Evolutionary conservation across 2,329 filamentous ascomycete genomes (phyloP).

Genomic region (Colletotrichum sp.): DNA sequence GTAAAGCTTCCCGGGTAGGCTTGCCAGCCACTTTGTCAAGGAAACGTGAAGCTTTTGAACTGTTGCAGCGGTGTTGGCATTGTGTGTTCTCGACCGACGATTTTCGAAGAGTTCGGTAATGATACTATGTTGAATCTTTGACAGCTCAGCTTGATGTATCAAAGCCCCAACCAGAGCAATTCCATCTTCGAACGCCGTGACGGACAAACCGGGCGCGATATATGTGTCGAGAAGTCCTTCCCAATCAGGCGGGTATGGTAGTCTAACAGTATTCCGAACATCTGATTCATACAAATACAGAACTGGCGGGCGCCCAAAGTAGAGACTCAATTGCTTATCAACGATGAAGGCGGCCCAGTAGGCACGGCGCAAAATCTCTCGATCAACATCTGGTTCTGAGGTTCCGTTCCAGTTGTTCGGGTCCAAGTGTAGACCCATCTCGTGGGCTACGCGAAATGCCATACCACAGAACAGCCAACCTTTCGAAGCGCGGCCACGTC

Average conservation of each 20-base stretch:
- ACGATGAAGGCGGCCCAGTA: slow-evolving; percentile 57
- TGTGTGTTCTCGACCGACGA: slow-evolving; percentile 43
- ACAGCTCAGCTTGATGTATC: slow-evolving; percentile 52
- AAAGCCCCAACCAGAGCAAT: slow-evolving; percentile 48
- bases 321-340: slow-evolving; percentile 56
- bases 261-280: slow-evolving; percentile 51
- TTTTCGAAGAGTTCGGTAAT: slow-evolving; percentile 58
- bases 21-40: slow-evolving; percentile 50
- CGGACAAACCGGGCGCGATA: not conserved
- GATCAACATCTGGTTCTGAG: slow-evolving; percentile 43
- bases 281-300: slow-evolving; percentile 55
- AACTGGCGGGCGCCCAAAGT: slow-evolving; percentile 55
- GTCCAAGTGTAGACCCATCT: slow-evolving; percentile 58
- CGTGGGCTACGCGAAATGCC: slow-evolving; percentile 55
- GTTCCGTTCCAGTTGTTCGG: slow-evolving; percentile 52
- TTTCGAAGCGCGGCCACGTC: slow-evolving; percentile 51
- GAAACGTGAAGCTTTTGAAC: slow-evolving; percentile 51
- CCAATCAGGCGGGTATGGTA: slow-evolving; percentile 56
- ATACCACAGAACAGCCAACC: slow-evolving; percentile 58
- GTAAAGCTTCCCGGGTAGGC: slow-evolving; percentile 50
- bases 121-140: slow-evolving; percentile 54
- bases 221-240: slow-evolving; percentile 35
- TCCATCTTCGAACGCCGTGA: slow-evolving; percentile 50
- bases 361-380: slow-evolving; percentile 52
- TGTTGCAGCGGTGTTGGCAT: slow-evolving; percentile 44